phyloP scores from a whole-genome alignment of 352 stramenopile genomes.

The Globisporangium lucens region DNA sequence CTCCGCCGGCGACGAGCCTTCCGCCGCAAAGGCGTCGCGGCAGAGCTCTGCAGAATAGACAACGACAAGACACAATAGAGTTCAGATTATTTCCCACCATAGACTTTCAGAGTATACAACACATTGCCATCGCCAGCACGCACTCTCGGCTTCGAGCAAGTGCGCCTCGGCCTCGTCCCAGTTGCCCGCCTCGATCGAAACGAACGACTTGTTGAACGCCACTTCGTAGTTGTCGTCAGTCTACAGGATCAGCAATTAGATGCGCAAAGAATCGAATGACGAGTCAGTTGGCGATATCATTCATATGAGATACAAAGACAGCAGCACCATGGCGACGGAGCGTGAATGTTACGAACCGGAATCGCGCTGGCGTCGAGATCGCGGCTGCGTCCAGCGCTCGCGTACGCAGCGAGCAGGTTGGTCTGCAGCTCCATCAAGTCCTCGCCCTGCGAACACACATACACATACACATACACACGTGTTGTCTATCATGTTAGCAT shows the following conservation, averaged over 20 bases:
- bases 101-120: background rate
- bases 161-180: constrained; percentile 44
- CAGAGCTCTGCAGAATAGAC: constrained; percentile 47
- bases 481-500: background rate
- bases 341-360: constrained; percentile 24
- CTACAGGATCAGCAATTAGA: constrained; percentile 17
- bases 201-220: constrained; percentile 84
- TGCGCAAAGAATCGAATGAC: background rate
- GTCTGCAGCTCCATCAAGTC: constrained; percentile 76
- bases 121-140: constrained; percentile 7
- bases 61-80: background rate
- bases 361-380: constrained; percentile 57
- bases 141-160: constrained; percentile 61
- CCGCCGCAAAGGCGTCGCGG: constrained; percentile 50
- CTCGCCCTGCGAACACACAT: constrained; percentile 32
- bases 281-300: background rate
- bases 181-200: constrained; percentile 64
- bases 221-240: constrained; percentile 77
- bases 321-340: background rate
- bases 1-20: constrained; percentile 51
- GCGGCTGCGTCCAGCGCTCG: constrained; percentile 45
- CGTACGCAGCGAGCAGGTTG: constrained; percentile 75
- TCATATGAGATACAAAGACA: background rate
- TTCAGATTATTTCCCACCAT: background rate
- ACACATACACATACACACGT: background rate